Evolutionary conservation across 148 eudicot genomes (phyloP).

Genomic region (Vaccinium myrtillus): DNA sequence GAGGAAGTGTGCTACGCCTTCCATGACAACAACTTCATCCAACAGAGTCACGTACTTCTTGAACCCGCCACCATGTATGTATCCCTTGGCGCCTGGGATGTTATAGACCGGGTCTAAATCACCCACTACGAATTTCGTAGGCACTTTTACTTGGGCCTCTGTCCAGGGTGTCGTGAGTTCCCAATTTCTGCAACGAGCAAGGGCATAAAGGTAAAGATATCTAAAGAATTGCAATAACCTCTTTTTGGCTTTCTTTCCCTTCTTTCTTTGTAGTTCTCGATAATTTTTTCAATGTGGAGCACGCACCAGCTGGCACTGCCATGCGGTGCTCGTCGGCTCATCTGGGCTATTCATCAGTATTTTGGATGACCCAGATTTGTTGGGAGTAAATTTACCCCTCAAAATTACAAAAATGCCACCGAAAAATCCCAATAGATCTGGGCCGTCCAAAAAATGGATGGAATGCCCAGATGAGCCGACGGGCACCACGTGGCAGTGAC

Average conservation of each 20-base stretch:
- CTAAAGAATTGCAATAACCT: not conserved
- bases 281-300: too few species aligned
- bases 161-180: constrained; percentile 47
- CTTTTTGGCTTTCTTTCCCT: not conserved
- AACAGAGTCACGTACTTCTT: constrained; percentile 30
- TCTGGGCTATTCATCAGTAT: too few species aligned
- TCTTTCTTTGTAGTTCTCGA: too few species aligned
- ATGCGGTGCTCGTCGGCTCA: too few species aligned
- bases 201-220: not conserved
- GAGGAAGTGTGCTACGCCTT: constrained; percentile 38
- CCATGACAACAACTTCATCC: constrained; percentile 41
- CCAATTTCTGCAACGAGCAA: constrained; percentile 33
- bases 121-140: constrained; percentile 45
- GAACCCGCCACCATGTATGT: constrained; percentile 36
- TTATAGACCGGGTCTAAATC: constrained; percentile 38
- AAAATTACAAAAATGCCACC: too few species aligned
- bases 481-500: too few species aligned
- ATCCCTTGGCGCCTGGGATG: constrained; percentile 31
- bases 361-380: too few species aligned
- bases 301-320: not conserved
- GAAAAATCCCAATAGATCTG: too few species aligned
- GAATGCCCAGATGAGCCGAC: too few species aligned
- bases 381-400: too few species aligned
- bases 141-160: constrained; percentile 36
- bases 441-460: too few species aligned